These are phyloP conservation scores for Daldinia sp. DNA, from an alignment of 2,329 filamentous ascomycete genomes.

Conservation along the genomic window DNA sequence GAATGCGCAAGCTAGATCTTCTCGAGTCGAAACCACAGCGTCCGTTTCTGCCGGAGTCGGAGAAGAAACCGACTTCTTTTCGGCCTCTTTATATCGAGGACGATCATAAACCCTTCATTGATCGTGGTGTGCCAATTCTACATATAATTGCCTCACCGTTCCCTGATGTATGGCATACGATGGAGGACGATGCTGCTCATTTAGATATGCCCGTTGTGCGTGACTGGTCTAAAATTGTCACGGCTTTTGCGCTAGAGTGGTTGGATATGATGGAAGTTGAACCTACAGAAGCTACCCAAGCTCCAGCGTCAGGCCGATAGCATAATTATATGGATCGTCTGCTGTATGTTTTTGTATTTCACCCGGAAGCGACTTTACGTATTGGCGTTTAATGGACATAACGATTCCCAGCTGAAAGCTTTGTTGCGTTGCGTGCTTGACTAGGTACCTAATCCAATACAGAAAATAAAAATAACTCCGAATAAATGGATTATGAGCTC, in stretches of 20 bases:
- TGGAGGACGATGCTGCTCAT: slow-evolving; percentile 76
- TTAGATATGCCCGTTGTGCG: slow-evolving; percentile 74
- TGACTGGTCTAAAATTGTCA: slow-evolving; percentile 78
- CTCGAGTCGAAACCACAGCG: slow-evolving; percentile 53
- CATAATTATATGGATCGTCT: background rate
- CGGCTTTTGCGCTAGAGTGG: slow-evolving; percentile 81
- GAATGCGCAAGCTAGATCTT: slow-evolving; percentile 65
- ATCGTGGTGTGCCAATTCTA: slow-evolving; percentile 75
- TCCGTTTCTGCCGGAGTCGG: slow-evolving; percentile 65
- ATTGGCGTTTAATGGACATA: slow-evolving; percentile 17
- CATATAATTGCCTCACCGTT: slow-evolving; percentile 80
- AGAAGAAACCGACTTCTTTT: slow-evolving; percentile 53
- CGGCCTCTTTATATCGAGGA: slow-evolving; percentile 62
- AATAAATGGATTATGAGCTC: background rate
- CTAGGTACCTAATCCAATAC: too few relatives aligned
- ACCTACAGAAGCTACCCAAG: slow-evolving; percentile 35
- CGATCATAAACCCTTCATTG: slow-evolving; percentile 82
- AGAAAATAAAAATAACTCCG: background rate
- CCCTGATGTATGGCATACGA: slow-evolving; percentile 75
- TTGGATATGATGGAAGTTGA: slow-evolving; percentile 68
- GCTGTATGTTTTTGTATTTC: background rate
- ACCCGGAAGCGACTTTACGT: slow-evolving; percentile 1
- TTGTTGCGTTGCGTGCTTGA: background rate
- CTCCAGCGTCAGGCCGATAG: background rate
- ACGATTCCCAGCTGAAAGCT: background rate